Conservation (phyloP, 148 eudicot species). For the Dysphania ambrosioides region DNA sequence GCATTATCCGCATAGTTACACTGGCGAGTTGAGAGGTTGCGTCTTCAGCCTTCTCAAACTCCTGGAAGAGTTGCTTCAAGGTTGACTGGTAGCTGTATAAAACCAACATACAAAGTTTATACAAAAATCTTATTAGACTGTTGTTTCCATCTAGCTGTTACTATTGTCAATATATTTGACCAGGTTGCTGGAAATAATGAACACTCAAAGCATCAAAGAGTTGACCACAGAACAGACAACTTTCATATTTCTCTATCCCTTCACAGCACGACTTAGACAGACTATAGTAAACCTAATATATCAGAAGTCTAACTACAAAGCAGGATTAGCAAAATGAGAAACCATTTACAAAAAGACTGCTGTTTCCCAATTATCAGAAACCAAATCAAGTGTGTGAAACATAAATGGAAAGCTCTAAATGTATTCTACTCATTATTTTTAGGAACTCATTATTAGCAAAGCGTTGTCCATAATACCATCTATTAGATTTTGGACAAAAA, state of each 20-base stretch:
- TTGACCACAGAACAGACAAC: neutral
- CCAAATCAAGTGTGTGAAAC: neutral
- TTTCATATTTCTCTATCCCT: neutral
- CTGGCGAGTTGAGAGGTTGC: conserved; percentile 75
- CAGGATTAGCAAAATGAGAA: neutral
- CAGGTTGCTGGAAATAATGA: neutral
- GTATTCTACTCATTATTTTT: neutral
- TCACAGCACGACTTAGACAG: neutral
- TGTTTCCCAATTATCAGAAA: neutral
- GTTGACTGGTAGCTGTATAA: conserved; percentile 82
- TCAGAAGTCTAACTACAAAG: neutral
- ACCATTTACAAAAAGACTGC: neutral
- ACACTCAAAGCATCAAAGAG: neutral
- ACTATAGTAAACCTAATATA: neutral
- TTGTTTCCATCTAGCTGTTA: neutral
- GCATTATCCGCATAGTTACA: conserved; percentile 94
- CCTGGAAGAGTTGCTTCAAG: conserved; percentile 95
- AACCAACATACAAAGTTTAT: conserved; percentile 16
- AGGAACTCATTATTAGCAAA: neutral
- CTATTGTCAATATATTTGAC: neutral
- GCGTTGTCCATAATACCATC: neutral
- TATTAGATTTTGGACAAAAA: neutral
- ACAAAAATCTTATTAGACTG: neutral
- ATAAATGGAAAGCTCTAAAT: neutral
- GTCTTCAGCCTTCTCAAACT: conserved; percentile 64